These are phyloP conservation scores for Amanita brunnescens DNA, from an alignment of 768 basidiomycete genomes.

Conservation along the genomic window DNA sequence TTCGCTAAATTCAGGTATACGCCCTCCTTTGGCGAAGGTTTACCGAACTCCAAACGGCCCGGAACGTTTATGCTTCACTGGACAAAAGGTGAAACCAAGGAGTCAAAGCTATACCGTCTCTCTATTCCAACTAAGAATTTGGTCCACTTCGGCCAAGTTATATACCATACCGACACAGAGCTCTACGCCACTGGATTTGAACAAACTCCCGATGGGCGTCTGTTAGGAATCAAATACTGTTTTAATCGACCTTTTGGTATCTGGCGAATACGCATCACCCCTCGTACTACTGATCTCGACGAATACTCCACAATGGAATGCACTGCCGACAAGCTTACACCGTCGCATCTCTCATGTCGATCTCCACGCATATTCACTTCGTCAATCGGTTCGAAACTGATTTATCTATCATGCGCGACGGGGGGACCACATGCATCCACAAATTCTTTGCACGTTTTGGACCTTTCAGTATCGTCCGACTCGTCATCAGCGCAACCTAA, in stretches of 20 bases:
- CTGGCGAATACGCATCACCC: constrained; percentile 37
- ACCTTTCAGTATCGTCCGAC: constrained; percentile 19
- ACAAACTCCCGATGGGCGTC: constrained; percentile 43
- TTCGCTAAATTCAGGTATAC: constrained; percentile 43
- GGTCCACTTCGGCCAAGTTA: constrained; percentile 46
- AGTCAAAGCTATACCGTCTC: constrained; percentile 7
- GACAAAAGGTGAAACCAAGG: constrained; percentile 12
- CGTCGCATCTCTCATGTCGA: constrained; percentile 26
- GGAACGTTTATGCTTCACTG: constrained; percentile 47
- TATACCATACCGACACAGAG: constrained; percentile 31
- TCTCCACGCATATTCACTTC: constrained; percentile 35
- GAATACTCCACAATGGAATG: constrained; percentile 9
- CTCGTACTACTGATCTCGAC: constrained; percentile 4
- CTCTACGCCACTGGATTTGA: constrained; percentile 59
- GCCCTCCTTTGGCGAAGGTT: constrained; percentile 57
- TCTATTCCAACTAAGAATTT: constrained; percentile 10
- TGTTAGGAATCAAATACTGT: constrained; percentile 52
- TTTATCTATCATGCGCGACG: constrained; percentile 46
- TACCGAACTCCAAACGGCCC: constrained; percentile 43
- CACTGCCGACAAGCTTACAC: constrained; percentile 31
- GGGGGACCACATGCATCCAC: constrained; percentile 58
- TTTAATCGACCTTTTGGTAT: constrained; percentile 51
- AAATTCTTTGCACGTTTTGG: constrained; percentile 36
- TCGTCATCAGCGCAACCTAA: not conserved
- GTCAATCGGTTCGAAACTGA: constrained; percentile 19